These are phyloP conservation scores for Earliella scabrosa DNA, from an alignment of 1,284 basidiomycete species.

Conservation along the genomic window DNA sequence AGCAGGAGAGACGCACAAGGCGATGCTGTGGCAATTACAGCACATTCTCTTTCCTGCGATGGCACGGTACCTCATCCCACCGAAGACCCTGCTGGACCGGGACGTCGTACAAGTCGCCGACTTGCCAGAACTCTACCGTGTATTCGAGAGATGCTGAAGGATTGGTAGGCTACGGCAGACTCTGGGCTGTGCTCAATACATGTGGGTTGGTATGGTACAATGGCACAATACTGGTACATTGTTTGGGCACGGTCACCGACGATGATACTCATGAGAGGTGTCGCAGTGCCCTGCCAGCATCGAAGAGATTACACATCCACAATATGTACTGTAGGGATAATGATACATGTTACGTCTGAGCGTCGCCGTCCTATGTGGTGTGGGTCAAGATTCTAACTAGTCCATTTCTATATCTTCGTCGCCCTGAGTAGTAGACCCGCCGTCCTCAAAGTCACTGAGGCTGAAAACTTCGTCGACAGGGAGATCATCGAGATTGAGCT, in stretches of 20 bases:
- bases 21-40: constrained; percentile 83
- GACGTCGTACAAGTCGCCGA: constrained; percentile 88
- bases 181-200: neutral
- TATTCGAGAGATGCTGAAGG: constrained; percentile 84
- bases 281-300: neutral
- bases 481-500: constrained; percentile 58
- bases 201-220: no score
- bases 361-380: neutral
- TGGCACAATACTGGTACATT: no score
- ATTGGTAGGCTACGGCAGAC: neutral
- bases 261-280: no score
- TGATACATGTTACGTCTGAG: neutral
- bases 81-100: constrained; percentile 68
- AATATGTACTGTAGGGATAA: neutral
- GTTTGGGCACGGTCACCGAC: no score
- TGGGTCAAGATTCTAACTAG: neutral
- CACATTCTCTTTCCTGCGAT: constrained; percentile 87
- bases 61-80: constrained; percentile 73
- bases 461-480: constrained; percentile 33
- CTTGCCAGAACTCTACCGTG: constrained; percentile 86
- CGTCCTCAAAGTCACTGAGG: constrained; percentile 33
- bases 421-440: constrained; percentile 1
- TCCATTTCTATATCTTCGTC: constrained; percentile 30
- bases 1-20: constrained; percentile 63
- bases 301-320: neutral